Evolutionary conservation across 768 basidiomycete genomes (phyloP).

Genomic region (Amanita rubescens): DNA sequence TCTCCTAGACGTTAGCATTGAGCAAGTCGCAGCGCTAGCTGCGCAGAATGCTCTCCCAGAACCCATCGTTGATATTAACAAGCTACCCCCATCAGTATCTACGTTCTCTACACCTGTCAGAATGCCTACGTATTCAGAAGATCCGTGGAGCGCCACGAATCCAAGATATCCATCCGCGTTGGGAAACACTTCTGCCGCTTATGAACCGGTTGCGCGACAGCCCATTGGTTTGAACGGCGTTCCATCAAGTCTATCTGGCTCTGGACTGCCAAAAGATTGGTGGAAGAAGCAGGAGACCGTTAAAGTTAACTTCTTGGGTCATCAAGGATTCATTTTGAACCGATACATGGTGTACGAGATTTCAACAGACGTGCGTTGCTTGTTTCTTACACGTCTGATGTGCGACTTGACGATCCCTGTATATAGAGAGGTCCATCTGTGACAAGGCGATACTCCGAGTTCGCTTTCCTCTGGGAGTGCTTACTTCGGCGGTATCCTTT

Average conservation of each 20-base stretch:
- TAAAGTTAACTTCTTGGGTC: conserved; percentile 67
- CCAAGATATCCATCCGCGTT: conserved; percentile 26
- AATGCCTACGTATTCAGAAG: conserved; percentile 46
- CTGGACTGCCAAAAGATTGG: conserved; percentile 74
- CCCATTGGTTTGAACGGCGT: conserved; percentile 33
- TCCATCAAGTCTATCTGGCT: conserved; percentile 57
- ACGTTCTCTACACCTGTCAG: conserved; percentile 37
- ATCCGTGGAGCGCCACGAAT: conserved; percentile 52
- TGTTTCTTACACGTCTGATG: background rate
- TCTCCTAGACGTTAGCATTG: conserved; percentile 66
- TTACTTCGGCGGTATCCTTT: conserved; percentile 87
- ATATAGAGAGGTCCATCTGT: conserved; percentile 59
- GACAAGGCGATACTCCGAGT: conserved; percentile 87
- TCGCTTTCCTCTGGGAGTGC: conserved; percentile 84
- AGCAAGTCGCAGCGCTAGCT: conserved; percentile 70
- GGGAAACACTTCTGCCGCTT: conserved; percentile 22
- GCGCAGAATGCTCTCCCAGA: conserved; percentile 74
- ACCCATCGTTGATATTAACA: conserved; percentile 58
- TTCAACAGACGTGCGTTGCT: conserved; percentile 55
- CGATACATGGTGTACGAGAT: conserved; percentile 84
- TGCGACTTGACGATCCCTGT: conserved; percentile 6
- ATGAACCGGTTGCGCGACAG: conserved; percentile 13
- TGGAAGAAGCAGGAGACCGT: conserved; percentile 79
- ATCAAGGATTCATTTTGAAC: conserved; percentile 88
- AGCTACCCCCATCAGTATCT: conserved; percentile 47